phyloP scores from a whole-genome alignment of 2,329 filamentous ascomycete species.

The Arachnomyces sp. region DNA sequence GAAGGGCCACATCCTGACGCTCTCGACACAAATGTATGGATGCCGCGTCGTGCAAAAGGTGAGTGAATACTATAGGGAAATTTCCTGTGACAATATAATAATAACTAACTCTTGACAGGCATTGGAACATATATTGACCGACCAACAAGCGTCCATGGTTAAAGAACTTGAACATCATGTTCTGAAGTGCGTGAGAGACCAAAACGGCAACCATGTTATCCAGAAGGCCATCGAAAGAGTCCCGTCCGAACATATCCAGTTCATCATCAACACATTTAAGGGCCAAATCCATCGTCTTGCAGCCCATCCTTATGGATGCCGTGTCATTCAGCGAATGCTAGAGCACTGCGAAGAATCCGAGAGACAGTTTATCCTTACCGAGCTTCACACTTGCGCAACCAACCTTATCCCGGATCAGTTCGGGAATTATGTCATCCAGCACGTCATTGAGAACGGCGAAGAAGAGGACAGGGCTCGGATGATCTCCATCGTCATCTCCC shows the following conservation, averaged over 20 bases:
- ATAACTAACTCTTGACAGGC: slow-evolving; percentile 48
- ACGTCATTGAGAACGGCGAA: slow-evolving; percentile 74
- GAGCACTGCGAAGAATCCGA: slow-evolving; percentile 71
- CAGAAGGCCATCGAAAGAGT: slow-evolving; percentile 85
- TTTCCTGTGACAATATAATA: background rate
- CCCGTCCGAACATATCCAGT: slow-evolving; percentile 69
- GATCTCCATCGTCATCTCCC: slow-evolving; percentile 63
- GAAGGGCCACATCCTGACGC: slow-evolving; percentile 70
- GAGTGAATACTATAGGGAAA: slow-evolving; percentile 15
- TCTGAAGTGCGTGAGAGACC: slow-evolving; percentile 69
- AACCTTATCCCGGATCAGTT: slow-evolving; percentile 78
- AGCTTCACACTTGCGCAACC: slow-evolving; percentile 66
- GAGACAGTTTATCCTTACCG: slow-evolving; percentile 63
- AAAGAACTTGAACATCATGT: slow-evolving; percentile 74
- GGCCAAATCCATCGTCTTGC: slow-evolving; percentile 68
- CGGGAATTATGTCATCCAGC: slow-evolving; percentile 94
- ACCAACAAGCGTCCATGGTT: slow-evolving; percentile 78
- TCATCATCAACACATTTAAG: slow-evolving; percentile 74
- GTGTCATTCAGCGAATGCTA: slow-evolving; percentile 85
- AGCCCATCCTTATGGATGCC: slow-evolving; percentile 77
- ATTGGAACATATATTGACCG: slow-evolving; percentile 80
- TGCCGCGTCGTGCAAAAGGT: slow-evolving; percentile 96
- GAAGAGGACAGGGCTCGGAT: slow-evolving; percentile 65
- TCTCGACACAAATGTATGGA: slow-evolving; percentile 85
- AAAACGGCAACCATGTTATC: slow-evolving; percentile 93